These are phyloP conservation scores for Dichotomocladium elegans DNA, from an alignment of 371 early-diverging fungal species.

Conservation along the genomic window DNA sequence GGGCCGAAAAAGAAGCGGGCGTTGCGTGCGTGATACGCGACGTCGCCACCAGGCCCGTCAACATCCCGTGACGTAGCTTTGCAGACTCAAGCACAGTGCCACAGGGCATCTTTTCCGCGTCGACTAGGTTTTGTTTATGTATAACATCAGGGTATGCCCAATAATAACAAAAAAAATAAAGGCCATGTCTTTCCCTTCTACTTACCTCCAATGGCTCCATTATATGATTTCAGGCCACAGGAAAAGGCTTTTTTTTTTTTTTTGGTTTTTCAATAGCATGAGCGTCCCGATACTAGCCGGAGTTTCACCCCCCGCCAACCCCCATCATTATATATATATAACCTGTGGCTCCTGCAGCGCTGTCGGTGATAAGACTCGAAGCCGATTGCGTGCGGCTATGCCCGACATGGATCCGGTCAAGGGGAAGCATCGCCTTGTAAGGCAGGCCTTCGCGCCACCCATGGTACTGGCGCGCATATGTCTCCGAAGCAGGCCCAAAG, in stretches of 20 bases:
- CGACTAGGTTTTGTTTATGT: constrained; percentile 35
- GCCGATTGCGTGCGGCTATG: constrained; percentile 82
- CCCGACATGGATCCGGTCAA: constrained; percentile 90
- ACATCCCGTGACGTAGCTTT: constrained; percentile 63
- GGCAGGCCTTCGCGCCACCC: constrained; percentile 50
- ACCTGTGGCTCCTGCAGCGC: constrained; percentile 92
- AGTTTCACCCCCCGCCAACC: no score
- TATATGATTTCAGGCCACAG: constrained; percentile 83
- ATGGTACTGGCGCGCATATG: constrained; percentile 79
- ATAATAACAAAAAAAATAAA: neutral
- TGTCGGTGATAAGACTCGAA: constrained; percentile 83
- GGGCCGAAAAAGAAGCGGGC: constrained; percentile 77
- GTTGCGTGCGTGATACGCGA: constrained; percentile 93
- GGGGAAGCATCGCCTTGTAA: constrained; percentile 44
- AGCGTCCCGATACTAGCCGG: no score
- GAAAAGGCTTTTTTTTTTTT: constrained; percentile 84
- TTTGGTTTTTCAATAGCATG: no score
- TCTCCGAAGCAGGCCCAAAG: constrained; percentile 90
- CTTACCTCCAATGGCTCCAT: constrained; percentile 79
- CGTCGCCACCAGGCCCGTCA: constrained; percentile 90
- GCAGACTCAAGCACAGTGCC: constrained; percentile 94
- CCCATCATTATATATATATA: no score
- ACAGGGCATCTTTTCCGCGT: constrained; percentile 64
- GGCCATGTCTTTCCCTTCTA: neutral
- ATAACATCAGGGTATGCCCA: no score